These are phyloP conservation scores for apple (Malus domestica) DNA, from an alignment of 306 rosid species.

Conservation along the genomic window ASM211411v1 NC_041802.1:25132501-25133000, in stretches of 20 bases:
- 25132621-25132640: neutral
- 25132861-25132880: neutral
- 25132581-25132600: neutral
- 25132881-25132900: neutral
- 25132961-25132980: neutral
- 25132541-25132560: constrained; percentile 57
- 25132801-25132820: neutral
- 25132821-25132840: neutral
- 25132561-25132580: constrained; percentile 75
- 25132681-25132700: neutral
- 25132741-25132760: neutral
- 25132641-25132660: neutral
- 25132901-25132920: neutral
- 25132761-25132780: neutral
- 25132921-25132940: neutral
- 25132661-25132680: neutral
- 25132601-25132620: neutral
- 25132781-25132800: neutral
- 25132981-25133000: neutral
- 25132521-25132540: constrained; percentile 58
- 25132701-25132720: neutral
- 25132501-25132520: constrained; percentile 79
- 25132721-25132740: neutral
- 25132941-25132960: too few species aligned
- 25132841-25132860: neutral